A percentile compares a stretch with the other conserved stretches of the same genome.
These are phyloP conservation scores for Mycena sanguinolenta DNA, from an alignment of 768 basidiomycete genomes.

Conservation along the genomic window DNA sequence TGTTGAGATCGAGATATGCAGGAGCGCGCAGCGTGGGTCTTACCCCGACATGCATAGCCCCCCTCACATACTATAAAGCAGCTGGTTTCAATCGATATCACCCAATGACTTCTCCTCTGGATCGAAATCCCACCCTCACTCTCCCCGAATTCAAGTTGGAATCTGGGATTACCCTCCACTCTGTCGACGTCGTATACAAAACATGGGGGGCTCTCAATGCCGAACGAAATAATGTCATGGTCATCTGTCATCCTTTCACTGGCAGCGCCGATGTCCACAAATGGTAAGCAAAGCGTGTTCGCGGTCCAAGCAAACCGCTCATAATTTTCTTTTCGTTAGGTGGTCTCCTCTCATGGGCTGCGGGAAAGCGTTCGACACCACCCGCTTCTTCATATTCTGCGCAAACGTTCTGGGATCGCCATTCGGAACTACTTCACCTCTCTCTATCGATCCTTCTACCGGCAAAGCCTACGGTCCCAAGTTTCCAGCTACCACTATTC, in stretches of 20 bases:
- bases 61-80: no score
- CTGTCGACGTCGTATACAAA: conserved; percentile 80
- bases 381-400: conserved; percentile 92
- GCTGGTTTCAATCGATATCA: no score
- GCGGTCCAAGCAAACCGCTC: not conserved
- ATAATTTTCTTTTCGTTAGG: conserved; percentile 70
- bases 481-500: conserved; percentile 90
- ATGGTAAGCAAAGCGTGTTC: conserved; percentile 68
- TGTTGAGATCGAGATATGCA: no score
- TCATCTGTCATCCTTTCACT: conserved; percentile 86
- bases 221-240: conserved; percentile 74
- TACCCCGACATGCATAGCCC: no score
- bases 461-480: conserved; percentile 88
- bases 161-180: conserved; percentile 60
- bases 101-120: not conserved
- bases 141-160: conserved; percentile 75
- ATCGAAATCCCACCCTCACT: conserved; percentile 22
- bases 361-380: conserved; percentile 92
- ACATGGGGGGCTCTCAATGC: conserved; percentile 82
- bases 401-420: conserved; percentile 94
- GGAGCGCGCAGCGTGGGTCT: no score
- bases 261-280: conserved; percentile 85
- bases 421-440: conserved; percentile 91
- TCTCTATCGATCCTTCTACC: conserved; percentile 84
- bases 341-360: conserved; percentile 95